These are phyloP conservation scores for Pneumocystis carinii DNA, from an alignment of 1,139 yeast genomes.

Conservation along the genomic window DNA sequence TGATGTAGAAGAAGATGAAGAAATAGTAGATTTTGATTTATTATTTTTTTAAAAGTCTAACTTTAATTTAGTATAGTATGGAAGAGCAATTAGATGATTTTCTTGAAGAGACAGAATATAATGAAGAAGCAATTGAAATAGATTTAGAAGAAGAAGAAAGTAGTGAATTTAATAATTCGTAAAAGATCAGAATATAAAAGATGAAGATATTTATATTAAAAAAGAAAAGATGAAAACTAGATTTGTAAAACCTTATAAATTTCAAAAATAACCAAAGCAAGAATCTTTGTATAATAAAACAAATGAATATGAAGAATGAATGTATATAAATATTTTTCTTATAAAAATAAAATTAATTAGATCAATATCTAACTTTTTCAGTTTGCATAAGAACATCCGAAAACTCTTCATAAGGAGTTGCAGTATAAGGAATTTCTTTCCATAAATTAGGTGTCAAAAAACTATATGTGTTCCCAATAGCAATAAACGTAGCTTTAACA, in stretches of 20 bases:
- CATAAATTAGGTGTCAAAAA: slow-evolving; percentile 99
- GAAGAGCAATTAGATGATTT: slow-evolving; percentile 2
- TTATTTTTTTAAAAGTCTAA: slow-evolving; percentile 4
- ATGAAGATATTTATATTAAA: too few species aligned
- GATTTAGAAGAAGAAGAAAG: not conserved
- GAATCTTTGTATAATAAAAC: too few species aligned
- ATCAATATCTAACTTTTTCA: not conserved
- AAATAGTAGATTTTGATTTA: not conserved
- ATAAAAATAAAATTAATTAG: not conserved
- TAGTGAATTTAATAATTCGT: not conserved
- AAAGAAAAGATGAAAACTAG: too few species aligned
- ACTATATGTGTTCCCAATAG: slow-evolving; percentile 88
- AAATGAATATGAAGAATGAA: too few species aligned
- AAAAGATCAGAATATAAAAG: not conserved
- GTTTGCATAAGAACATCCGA: slow-evolving; percentile 10
- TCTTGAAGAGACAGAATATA: slow-evolving; percentile 4
- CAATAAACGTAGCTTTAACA: slow-evolving; percentile 98
- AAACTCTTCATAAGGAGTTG: slow-evolving; percentile 12
- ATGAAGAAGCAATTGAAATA: slow-evolving; percentile 5
- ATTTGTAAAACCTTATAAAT: too few species aligned
- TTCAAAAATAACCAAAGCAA: too few species aligned
- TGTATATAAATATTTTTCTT: too few species aligned
- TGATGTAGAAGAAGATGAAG: slow-evolving; percentile 13
- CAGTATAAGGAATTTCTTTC: slow-evolving; percentile 48
- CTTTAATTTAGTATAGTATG: slow-evolving; percentile 7